Evolutionary conservation across 2,329 filamentous ascomycete genomes (phyloP), one percentile per base, ranked within the genome.

Genomic region (Leptographium galeiforme): DNA sequence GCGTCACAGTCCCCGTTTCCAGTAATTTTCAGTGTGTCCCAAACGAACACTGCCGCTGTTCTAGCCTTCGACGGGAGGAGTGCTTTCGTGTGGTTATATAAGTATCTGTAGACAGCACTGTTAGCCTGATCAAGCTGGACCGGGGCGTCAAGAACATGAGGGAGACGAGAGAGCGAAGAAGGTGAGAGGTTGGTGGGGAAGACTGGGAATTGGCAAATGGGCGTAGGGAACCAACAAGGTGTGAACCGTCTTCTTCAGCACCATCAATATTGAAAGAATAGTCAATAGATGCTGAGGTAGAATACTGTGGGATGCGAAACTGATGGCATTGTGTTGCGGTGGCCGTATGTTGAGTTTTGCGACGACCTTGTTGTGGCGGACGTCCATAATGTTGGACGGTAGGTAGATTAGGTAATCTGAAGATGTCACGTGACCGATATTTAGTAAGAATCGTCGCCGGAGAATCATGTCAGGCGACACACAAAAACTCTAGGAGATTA

Each of bases 271-370:
- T 58, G 52, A 53, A 44, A 57, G 44, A 56, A 57, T 54, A 54
- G 56, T 57, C 58, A 64, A 66, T 63, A 60, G 55, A 64, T 64
- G 62, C 56, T 64, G 55, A 43, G 48, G 55, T 55, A 53, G 58
- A 66, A 64, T 54, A 57, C 63, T 63, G 60, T 57, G 54, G 57
- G 57, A 41, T 58, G 59, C 51, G 58, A 58, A 58, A 58, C 53
- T 46, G 60, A 59, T 56, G 57, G 56, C 51, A 51, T 53, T 50
- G 52, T 46, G 38, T 51, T 55, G 53, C 39, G 33, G 48, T 45
- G 58, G 55, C 57, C 38, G 50, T 53, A 33, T 45, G 52, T 54
- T 34, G 53, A 59, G 58, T 55, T 59, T 59, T 59, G 57, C 56
- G 54, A 56, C 58, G 5, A 61, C 57, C 55, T 59, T 60, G 61